Conservation (phyloP, 768 basidiomycete species). For the Coprinopsis cinerea region DNA sequence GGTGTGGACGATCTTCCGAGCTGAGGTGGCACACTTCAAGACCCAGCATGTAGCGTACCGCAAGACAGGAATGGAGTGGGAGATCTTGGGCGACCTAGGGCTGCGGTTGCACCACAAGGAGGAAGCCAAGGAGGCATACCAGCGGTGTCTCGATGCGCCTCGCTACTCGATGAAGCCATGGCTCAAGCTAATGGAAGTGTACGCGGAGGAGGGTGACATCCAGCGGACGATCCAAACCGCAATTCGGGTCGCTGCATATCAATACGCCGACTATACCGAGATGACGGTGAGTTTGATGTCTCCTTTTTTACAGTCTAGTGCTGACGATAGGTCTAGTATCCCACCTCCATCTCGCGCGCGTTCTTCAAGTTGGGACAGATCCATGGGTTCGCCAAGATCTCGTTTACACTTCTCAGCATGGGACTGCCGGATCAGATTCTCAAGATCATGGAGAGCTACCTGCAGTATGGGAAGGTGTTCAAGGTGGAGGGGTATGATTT, state of each 20-base stretch:
- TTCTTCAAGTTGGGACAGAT: constrained; percentile 92
- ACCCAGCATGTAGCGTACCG: constrained; percentile 97
- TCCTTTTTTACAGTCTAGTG: constrained; percentile 6
- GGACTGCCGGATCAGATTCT: constrained; percentile 84
- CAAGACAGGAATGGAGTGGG: constrained; percentile 97
- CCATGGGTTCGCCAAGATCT: constrained; percentile 92
- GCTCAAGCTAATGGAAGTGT: constrained; percentile 91
- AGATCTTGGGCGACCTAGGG: constrained; percentile 93
- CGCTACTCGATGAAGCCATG: constrained; percentile 91
- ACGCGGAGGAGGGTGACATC: constrained; percentile 94
- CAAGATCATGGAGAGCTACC: constrained; percentile 89
- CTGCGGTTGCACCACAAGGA: constrained; percentile 94
- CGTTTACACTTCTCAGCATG: constrained; percentile 91
- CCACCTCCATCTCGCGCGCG: constrained; percentile 82
- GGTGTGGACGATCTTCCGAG: constrained; percentile 98
- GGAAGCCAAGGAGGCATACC: constrained; percentile 97
- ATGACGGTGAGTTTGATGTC: constrained; percentile 57
- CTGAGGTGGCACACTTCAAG: constrained; percentile 98
- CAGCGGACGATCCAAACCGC: constrained; percentile 87
- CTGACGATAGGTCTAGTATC: no score
- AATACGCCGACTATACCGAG: constrained; percentile 85
- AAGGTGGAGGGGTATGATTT: constrained; percentile 85
- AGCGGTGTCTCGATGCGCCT: constrained; percentile 83
- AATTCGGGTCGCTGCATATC: constrained; percentile 89
- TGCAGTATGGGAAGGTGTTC: constrained; percentile 84